Base-by-base conservation (phyloP, 2,329 filamentous ascomycete species). In the Cladosporium sp. region DNA sequence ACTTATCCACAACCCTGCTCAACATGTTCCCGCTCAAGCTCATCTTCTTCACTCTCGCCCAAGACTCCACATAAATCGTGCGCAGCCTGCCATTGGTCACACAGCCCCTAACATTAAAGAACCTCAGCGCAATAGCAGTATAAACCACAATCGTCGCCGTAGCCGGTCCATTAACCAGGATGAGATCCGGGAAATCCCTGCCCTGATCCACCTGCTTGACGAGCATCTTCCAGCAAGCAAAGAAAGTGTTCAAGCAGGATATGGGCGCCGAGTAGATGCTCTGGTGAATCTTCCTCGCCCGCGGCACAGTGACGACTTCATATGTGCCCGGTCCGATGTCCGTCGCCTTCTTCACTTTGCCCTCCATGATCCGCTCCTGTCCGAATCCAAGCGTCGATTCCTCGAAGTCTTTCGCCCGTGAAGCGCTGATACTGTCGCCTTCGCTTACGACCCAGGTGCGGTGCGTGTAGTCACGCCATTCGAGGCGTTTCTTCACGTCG, bases 31-130 rank as follows among this genome's bases (percentile, higher is more conserved):
- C 94, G 38, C 90, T 96, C 60, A 97, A 73, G 75, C 93, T 97
- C 64, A 97, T 75, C 12, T 84, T 87, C 64, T 82, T 87, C 15
- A 96, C 89, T 15, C 94, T 83, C 2, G 94, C 93, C 88, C 92
- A 97, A 19, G 89, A 94, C 78, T 99, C 94, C 28, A 97, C 84
- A 72, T 94, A 99, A 14, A 97, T 79, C 9, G 89, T 87, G 62
- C 85, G 84, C 76, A 93, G 87, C 63, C 82, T 82, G 28, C 79
- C 75, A 19, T 77, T 71, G 7, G 68, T 69, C 38, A 73, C 63
- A 34, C 67, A 72, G 9, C 74, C 73, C 51, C 64, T 61, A 5
- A 74, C 51, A 59, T 79, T 68, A 60, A 81, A 76, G 66, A 84
- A 79, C n/a, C 82, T 79, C 52, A 89, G 67, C 14, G 85, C 50